Evolutionary conservation across 2,329 filamentous ascomycete species (phyloP).

Genomic region (Sporothrix variecibatus): DNA sequence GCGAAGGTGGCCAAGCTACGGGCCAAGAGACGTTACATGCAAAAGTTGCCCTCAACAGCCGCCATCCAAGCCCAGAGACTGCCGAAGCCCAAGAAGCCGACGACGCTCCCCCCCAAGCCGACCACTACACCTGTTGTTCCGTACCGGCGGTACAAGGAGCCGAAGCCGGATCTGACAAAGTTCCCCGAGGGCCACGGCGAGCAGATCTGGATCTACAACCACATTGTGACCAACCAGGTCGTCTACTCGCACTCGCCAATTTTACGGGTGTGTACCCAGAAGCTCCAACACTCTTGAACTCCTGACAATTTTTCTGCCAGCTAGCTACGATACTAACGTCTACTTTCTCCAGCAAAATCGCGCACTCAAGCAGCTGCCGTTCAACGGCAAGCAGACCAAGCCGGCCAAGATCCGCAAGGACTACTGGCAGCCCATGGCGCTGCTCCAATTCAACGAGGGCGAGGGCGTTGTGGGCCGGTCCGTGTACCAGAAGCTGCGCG

Average conservation of each 20-base stretch:
- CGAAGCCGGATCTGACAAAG: conserved; percentile 33
- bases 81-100: conserved; percentile 10
- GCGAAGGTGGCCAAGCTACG: background rate
- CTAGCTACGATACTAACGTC: background rate
- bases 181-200: conserved; percentile 52
- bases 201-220: conserved; percentile 58
- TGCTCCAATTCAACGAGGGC: conserved; percentile 58
- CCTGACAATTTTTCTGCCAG: background rate
- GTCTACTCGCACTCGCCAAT: conserved; percentile 54
- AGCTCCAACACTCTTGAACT: too few relatives aligned
- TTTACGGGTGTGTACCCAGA: conserved; percentile 45
- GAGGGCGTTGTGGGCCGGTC: conserved; percentile 57
- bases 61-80: background rate
- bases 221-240: conserved; percentile 53
- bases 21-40: background rate
- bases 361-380: conserved; percentile 50
- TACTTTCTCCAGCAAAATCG: conserved; percentile 33
- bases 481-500: conserved; percentile 64
- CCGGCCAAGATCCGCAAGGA: conserved; percentile 66
- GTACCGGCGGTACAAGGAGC: conserved; percentile 32
- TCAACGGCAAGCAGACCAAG: conserved; percentile 67
- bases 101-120: background rate
- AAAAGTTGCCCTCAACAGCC: conserved; percentile 12
- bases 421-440: conserved; percentile 64
- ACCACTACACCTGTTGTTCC: background rate